Evolutionary conservation across 345 rosid genomes (phyloP), one percentile per base, ranked within the genome.

Genomic region (Sonneratia alba): DNA sequence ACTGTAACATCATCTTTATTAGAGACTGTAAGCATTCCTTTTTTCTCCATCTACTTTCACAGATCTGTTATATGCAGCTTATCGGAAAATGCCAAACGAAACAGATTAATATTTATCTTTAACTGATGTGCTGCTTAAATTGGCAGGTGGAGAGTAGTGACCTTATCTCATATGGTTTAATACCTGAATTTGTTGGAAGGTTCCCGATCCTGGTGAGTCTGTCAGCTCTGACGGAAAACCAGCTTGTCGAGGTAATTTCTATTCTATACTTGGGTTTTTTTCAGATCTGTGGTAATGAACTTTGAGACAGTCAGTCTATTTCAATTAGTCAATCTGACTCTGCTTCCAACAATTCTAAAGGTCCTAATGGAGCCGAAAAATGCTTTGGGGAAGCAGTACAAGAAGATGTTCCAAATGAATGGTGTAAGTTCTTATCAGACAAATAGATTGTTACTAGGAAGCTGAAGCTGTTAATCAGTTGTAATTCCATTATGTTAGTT

Each of bases 131-230:
- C 51, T 37, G 32, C 70, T n/a, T 22, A 45, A 27, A 47, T 73
- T 85, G 81, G 63, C 88, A 96, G 99, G 99, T 89, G 70, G 99
- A 96, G 80, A 91, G 99, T 81, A 84, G 97, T 51, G 99, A 96
- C 83, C 91, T 96, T 72, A 83, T 96, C 59, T 83, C 98, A 32
- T 96, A 89, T 77, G 99, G 99, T 69, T 83, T 92, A 76, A 92
- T 96, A 84, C 99, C 99, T 48, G 99, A 96, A 81, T 96, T 96
- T 81, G 99, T 96, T 70, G 99, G 99, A 80, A 80, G 98, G 76
- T 96, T 96, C 79, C 98, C 99, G 0, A 81, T 96, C 78, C 98
- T 96, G 68, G 98, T 92, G 75, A 96, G 98, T 74, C 84, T 96
- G 79, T 89, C 87, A 63, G 99, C 99, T 67, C 87, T 96, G 76